Percentiles rank a stretch among this genome's conserved stretches.
phyloP scores from a whole-genome alignment of 768 basidiomycete genomes.

The Rhodotorula kratochvilovae region DNA sequence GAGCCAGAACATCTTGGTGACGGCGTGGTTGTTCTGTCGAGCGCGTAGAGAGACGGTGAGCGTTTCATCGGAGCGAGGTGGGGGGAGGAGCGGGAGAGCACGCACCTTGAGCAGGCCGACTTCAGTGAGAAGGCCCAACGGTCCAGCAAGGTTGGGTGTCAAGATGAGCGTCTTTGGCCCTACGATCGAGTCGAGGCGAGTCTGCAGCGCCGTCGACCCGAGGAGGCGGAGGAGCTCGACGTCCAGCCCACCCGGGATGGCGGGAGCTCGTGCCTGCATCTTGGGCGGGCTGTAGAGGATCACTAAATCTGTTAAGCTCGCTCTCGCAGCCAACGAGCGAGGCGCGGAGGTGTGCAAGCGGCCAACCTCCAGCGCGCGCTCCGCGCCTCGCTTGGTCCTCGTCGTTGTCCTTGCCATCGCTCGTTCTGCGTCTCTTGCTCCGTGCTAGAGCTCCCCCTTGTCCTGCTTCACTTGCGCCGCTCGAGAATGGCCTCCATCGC shows the following conservation, averaged over 20 bases:
- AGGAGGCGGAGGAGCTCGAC: constrained; percentile 35
- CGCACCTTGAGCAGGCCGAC: constrained; percentile 83
- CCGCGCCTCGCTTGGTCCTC: not conserved
- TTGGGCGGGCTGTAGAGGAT: not conserved
- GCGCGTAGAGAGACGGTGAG: not conserved
- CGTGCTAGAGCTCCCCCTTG: not conserved
- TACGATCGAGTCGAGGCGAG: constrained; percentile 34
- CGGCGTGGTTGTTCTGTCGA: constrained; percentile 69
- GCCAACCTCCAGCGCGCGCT: not conserved
- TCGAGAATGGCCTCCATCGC: not conserved
- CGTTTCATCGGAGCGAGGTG: not conserved
- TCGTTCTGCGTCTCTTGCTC: not conserved
- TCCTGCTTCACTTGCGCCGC: too few species aligned
- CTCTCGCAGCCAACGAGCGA: not conserved
- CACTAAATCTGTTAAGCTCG: not conserved
- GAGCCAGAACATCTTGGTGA: constrained; percentile 99
- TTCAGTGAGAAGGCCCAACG: constrained; percentile 90
- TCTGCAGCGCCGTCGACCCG: constrained; percentile 26
- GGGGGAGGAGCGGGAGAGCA: not conserved
- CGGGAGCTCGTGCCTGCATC: not conserved
- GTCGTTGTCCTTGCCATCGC: not conserved
- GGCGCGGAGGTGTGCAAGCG: too few species aligned
- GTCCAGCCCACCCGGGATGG: not conserved
- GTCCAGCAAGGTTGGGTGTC: constrained; percentile 78
- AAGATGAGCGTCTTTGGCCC: constrained; percentile 89